phyloP scores from a whole-genome alignment of 164 flowering plant species.

The Vitis cinerea region DNA sequence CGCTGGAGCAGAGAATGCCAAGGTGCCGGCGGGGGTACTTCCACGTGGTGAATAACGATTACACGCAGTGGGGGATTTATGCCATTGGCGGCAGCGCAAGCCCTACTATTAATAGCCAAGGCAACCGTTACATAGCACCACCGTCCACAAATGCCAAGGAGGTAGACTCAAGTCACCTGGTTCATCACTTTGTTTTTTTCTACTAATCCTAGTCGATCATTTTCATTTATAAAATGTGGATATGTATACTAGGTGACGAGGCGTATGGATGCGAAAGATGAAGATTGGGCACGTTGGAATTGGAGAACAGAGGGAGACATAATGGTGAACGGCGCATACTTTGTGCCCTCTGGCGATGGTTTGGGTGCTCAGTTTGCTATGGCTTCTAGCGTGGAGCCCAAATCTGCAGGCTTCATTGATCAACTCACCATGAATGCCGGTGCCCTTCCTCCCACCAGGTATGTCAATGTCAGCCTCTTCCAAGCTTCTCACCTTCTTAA shows the following conservation, averaged over 20 bases:
- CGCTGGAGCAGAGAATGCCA: slow-evolving; percentile 21
- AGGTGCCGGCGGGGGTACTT: slow-evolving; percentile 24
- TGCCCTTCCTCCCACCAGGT: slow-evolving; percentile 25
- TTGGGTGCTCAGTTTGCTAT: slow-evolving; percentile 13
- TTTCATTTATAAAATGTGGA: too few relatives aligned
- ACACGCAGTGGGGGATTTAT: neutral
- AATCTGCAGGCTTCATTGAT: slow-evolving; percentile 11
- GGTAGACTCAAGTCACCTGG: slow-evolving; percentile 1
- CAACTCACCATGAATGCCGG: slow-evolving; percentile 30
- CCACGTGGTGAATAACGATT: slow-evolving; percentile 23
- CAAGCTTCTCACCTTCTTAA: neutral
- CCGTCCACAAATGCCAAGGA: slow-evolving; percentile 11
- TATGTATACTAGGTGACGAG: slow-evolving; percentile 25
- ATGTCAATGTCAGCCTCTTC: neutral
- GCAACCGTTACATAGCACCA: slow-evolving; percentile 32
- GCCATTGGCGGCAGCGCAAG: slow-evolving; percentile 31
- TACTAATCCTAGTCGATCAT: too few relatives aligned
- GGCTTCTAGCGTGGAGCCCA: slow-evolving; percentile 21
- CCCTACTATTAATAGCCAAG: slow-evolving; percentile 38
- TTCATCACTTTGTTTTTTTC: too few relatives aligned
- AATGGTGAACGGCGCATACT: slow-evolving; percentile 35
- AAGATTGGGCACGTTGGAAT: slow-evolving; percentile 28
- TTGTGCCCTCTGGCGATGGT: slow-evolving; percentile 30
- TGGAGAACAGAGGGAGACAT: slow-evolving; percentile 33
- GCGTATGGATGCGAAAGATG: slow-evolving; percentile 26